These are phyloP conservation scores for Wickerhamia fluorescens DNA, from an alignment of 805 yeast genomes.

Conservation along the genomic window DNA sequence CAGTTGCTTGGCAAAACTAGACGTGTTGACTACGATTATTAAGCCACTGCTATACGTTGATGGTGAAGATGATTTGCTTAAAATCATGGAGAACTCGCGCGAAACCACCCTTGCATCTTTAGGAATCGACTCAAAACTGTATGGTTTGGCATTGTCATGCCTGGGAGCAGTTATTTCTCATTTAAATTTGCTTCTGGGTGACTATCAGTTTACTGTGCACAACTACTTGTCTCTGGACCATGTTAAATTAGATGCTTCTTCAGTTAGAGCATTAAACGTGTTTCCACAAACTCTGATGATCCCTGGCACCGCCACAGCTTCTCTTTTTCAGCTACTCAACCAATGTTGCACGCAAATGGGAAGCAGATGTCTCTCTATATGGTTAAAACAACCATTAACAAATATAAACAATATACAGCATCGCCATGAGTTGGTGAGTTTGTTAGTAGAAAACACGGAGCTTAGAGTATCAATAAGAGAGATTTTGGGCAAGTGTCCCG, in stretches of 20 bases:
- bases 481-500: slow-evolving; percentile 71
- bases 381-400: slow-evolving; percentile 94
- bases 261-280: slow-evolving; percentile 78
- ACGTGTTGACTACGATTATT: slow-evolving; percentile 60
- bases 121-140: slow-evolving; percentile 40
- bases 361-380: slow-evolving; percentile 75
- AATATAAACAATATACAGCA: slow-evolving; percentile 49
- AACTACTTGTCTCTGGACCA: slow-evolving; percentile 69
- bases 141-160: slow-evolving; percentile 49
- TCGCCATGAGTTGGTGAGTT: slow-evolving; percentile 72
- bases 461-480: slow-evolving; percentile 59
- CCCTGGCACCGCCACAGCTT: slow-evolving; percentile 15
- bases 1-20: slow-evolving; percentile 37
- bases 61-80: slow-evolving; percentile 70
- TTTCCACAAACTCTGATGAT: slow-evolving; percentile 43
- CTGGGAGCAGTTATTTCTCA: slow-evolving; percentile 65
- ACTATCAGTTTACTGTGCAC: slow-evolving; percentile 45
- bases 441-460: slow-evolving; percentile 62
- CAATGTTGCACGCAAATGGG: slow-evolving; percentile 90
- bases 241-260: slow-evolving; percentile 88
- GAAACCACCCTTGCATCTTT: slow-evolving; percentile 32
- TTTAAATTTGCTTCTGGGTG: slow-evolving; percentile 55
- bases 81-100: slow-evolving; percentile 42
- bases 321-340: slow-evolving; percentile 78
- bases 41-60: slow-evolving; percentile 60